phyloP scores from a whole-genome alignment of 176 grass and related monocot species.

The Musa schizocarpa region DNA sequence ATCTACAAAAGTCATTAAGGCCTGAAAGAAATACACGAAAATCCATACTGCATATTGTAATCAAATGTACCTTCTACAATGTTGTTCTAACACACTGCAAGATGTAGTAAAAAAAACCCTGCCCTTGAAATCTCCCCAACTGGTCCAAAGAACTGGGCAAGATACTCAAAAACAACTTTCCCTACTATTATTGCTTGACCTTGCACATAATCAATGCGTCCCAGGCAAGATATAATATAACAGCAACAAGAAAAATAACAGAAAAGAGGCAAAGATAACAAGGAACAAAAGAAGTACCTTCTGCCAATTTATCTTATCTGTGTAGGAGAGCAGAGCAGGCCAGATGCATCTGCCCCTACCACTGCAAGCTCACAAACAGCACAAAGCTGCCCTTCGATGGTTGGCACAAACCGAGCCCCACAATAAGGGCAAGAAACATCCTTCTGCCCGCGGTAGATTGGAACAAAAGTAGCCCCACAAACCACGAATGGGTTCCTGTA shows the following conservation, averaged over 20 bases:
- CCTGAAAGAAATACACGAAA: background rate
- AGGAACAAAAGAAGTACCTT: background rate
- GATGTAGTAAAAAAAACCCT: background rate
- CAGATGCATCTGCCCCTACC: constrained; percentile 68
- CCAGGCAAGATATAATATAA: constrained; percentile 25
- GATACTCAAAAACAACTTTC: background rate
- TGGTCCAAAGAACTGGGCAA: background rate
- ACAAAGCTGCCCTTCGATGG: constrained; percentile 69
- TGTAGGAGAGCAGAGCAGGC: constrained; percentile 65
- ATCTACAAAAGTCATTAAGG: background rate
- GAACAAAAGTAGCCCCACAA: constrained; percentile 68
- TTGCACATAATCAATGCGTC: background rate
- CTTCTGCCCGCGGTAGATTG: constrained; percentile 94
- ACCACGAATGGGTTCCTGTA: constrained; percentile 92
- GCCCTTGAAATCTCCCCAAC: background rate
- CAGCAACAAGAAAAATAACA: constrained; percentile 23
- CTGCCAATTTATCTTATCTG: constrained; percentile 58
- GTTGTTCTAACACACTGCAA: background rate
- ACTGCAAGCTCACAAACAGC: constrained; percentile 65
- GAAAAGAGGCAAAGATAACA: constrained; percentile 18
- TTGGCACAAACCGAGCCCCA: constrained; percentile 47
- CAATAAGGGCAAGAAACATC: constrained; percentile 84
- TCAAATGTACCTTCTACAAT: background rate
- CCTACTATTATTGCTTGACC: background rate
- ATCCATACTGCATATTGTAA: background rate